phyloP scores from a whole-genome alignment of 768 basidiomycete genomes.

The Psilocybe cubensis region DNA sequence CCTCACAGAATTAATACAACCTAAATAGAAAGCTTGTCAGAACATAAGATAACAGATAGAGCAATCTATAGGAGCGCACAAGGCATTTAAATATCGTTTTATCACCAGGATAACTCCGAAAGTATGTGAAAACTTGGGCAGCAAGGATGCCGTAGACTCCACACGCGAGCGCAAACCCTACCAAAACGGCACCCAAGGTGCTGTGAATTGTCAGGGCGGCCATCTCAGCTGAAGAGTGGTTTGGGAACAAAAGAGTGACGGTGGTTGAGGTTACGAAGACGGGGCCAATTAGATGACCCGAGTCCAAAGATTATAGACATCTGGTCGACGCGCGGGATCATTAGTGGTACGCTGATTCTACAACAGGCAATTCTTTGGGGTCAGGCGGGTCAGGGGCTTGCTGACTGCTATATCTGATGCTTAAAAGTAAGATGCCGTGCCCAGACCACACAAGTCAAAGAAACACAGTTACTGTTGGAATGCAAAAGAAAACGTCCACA shows the following conservation, averaged over 20 bases:
- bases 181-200: constrained; percentile 63
- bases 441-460: background rate
- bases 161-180: constrained; percentile 60
- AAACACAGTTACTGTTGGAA: background rate
- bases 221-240: background rate
- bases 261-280: constrained; percentile 8
- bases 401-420: no score
- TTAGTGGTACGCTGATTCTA: background rate
- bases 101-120: constrained; percentile 57
- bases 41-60: background rate
- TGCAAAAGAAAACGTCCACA: constrained; percentile 1
- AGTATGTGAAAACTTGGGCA: constrained; percentile 59
- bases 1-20: constrained; percentile 43
- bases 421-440: background rate
- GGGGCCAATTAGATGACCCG: background rate
- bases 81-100: constrained; percentile 49
- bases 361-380: background rate
- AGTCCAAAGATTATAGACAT: background rate
- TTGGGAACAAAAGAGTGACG: constrained; percentile 12
- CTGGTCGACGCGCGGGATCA: background rate
- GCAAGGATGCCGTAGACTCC: constrained; percentile 57
- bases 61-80: constrained; percentile 40
- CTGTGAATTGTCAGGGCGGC: constrained; percentile 34
- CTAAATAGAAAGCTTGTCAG: constrained; percentile 23
- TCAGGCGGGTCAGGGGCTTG: background rate